Conservation (phyloP, 1,139 yeast genomes). For the Pichia sp. region DNA sequence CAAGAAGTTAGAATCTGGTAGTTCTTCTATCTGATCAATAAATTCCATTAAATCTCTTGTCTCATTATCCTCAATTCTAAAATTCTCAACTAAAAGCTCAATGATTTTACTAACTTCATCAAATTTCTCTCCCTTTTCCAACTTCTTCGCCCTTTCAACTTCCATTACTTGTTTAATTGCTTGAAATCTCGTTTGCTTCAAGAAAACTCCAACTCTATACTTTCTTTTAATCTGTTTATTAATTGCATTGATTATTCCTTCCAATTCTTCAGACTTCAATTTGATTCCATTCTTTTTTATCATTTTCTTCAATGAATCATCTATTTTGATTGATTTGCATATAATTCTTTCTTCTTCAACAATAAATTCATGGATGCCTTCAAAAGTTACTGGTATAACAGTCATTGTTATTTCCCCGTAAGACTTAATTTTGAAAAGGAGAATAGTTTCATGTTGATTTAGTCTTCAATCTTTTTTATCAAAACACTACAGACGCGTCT, state of each 20-base stretch:
- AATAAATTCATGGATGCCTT: constrained; percentile 20
- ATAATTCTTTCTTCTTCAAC: constrained; percentile 19
- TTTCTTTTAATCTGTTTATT: constrained; percentile 17
- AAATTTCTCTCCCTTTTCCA: constrained; percentile 15
- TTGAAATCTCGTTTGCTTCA: constrained; percentile 23
- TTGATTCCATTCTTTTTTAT: constrained; percentile 7
- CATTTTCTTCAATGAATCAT: constrained; percentile 10
- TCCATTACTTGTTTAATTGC: constrained; percentile 23
- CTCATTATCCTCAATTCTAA: constrained; percentile 4
- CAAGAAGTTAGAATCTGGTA: constrained; percentile 23
- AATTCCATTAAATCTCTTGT: constrained; percentile 15
- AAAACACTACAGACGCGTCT: too few species aligned
- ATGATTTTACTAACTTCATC: constrained; percentile 22
- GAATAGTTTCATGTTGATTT: too few species aligned
- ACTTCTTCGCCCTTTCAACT: constrained; percentile 16
- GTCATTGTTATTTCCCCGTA: background rate
- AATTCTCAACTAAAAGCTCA: constrained; percentile 10
- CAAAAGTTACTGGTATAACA: constrained; percentile 17
- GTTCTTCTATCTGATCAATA: constrained; percentile 22
- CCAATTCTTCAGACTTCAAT: constrained; percentile 14
- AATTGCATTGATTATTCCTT: constrained; percentile 12
- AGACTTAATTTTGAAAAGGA: too few species aligned
- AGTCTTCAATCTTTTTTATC: too few species aligned
- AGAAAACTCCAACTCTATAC: constrained; percentile 19
- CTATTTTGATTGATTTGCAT: constrained; percentile 16